A percentile compares a stretch with the other conserved stretches of the same genome.
phyloP scores from a whole-genome alignment of 2,329 filamentous ascomycete genomes.

The Neofusicoccum umdonicola region DNA sequence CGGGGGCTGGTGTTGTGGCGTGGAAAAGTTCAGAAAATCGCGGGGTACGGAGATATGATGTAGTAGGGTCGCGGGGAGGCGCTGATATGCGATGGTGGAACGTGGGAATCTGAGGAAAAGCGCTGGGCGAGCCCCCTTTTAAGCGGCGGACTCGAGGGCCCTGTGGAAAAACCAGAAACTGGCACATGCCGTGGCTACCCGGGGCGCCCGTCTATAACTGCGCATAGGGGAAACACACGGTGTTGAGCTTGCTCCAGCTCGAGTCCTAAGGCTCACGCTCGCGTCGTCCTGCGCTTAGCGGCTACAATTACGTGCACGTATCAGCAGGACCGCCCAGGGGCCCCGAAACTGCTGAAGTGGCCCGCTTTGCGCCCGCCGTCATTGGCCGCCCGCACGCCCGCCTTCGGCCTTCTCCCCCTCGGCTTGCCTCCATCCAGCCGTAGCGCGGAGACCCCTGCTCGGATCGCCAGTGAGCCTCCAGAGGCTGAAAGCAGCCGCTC shows the following conservation, averaged over 20 bases:
- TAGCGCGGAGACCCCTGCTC: slow-evolving; percentile 8
- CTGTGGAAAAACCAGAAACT: slow-evolving; percentile 9
- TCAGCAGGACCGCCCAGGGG: slow-evolving; percentile 7
- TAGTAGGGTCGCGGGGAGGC: neutral
- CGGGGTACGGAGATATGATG: neutral
- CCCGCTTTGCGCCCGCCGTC: neutral
- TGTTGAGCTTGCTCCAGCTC: slow-evolving; percentile 16
- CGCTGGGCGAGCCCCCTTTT: slow-evolving; percentile 6
- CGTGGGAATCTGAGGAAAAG: neutral
- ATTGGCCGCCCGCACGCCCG: neutral
- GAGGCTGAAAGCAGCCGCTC: slow-evolving; percentile 1
- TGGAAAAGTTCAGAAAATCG: neutral
- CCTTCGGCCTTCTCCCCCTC: slow-evolving; percentile 9
- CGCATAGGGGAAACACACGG: slow-evolving; percentile 23
- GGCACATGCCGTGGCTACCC: slow-evolving; percentile 14
- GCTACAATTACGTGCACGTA: slow-evolving; percentile 17
- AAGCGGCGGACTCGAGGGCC: neutral
- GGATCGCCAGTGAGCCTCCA: slow-evolving; percentile 11
- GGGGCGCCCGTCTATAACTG: slow-evolving; percentile 24
- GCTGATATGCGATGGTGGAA: slow-evolving; percentile 6
- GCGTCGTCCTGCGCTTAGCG: slow-evolving; percentile 25
- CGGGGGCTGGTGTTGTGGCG: neutral
- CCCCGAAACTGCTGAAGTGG: neutral
- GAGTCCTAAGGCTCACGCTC: neutral
- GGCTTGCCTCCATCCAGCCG: neutral